phyloP scores from a whole-genome alignment of 768 basidiomycete species.

The Leccinum ochraceum region DNA sequence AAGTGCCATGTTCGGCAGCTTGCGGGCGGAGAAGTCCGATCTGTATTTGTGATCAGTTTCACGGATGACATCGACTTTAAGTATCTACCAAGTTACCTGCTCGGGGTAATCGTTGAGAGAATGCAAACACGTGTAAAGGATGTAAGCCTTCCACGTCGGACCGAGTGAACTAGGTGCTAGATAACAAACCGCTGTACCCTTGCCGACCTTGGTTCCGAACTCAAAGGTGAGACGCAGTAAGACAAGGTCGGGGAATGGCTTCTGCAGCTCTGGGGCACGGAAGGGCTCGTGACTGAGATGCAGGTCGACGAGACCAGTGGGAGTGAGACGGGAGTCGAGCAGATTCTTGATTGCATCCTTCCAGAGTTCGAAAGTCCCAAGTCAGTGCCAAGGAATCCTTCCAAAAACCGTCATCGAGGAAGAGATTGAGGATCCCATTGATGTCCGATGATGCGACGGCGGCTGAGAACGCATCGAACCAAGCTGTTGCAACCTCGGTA shows the following conservation, averaged over 20 bases:
- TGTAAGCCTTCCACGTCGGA: slow-evolving; percentile 57
- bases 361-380: slow-evolving; percentile 55
- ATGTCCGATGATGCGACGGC: slow-evolving; percentile 24
- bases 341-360: slow-evolving; percentile 39
- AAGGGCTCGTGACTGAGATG: slow-evolving; percentile 25
- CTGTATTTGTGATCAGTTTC: slow-evolving; percentile 8
- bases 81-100: slow-evolving; percentile 25
- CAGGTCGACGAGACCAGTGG: slow-evolving; percentile 21
- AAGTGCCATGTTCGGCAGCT: slow-evolving; percentile 51
- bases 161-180: slow-evolving; percentile 45
- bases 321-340: slow-evolving; percentile 39
- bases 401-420: slow-evolving; percentile 43
- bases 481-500: slow-evolving; percentile 23
- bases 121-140: slow-evolving; percentile 60
- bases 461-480: slow-evolving; percentile 27
- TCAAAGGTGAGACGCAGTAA: slow-evolving; percentile 59
- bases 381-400: slow-evolving; percentile 55
- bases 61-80: neutral
- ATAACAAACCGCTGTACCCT: slow-evolving; percentile 53
- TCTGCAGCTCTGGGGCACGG: slow-evolving; percentile 34
- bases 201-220: slow-evolving; percentile 52
- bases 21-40: slow-evolving; percentile 44
- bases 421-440: slow-evolving; percentile 24
- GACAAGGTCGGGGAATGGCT: slow-evolving; percentile 52
- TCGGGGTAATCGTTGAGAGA: slow-evolving; percentile 58